Base-by-base conservation (phyloP, 2,329 filamentous ascomycete species). In the Periconia sp. region DNA sequence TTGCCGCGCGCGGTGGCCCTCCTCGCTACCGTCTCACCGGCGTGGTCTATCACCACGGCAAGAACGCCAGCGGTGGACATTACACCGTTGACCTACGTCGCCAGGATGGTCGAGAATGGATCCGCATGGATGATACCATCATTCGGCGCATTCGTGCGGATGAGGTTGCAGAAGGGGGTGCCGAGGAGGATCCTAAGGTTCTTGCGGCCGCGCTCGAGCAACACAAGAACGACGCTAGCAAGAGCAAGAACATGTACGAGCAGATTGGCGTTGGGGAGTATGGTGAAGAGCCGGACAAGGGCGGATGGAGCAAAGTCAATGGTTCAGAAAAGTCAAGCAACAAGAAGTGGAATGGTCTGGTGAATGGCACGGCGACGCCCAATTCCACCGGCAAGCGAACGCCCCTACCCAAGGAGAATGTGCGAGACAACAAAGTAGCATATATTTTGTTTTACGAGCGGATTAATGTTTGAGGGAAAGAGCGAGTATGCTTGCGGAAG, bases 31-130 rank as follows among this genome's bases (percentile, higher is more conserved):
- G 85, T 47, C 83, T 99, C 14, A 94, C 87, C 58, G 90, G 88
- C 18, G 94, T 96, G 30, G 92, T 99, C 19, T 99, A 99, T 71
- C 94, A 99, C 68, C 94, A 99, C 65, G 94, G 94, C 55, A 97
- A 96, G 79, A 96, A 95, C 64, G 94, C 94, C 35, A 95, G 90
- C 59, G 92, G 91, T 49, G 94, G 94, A 3, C 94, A 99, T 73
- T 99, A 99, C 74, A 99, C 94, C 1, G 93, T 95, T n/a, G 94
- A 99, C 72, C 89, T 97, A 41, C 86, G 92, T 53, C 88, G 94
- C 48, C 93, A 97, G 74, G 94, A 99, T 70, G 91, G 89, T n/a
- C 85, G 85, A 19, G 92, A 97, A 74, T 99, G 94, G 94, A 89
- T 99, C 52, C 90, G 93, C 50, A 85, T 99, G 61, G 94, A 99